Evolutionary conservation across 2,329 filamentous ascomycete genomes (phyloP).

Genomic region (Fusarium foetens): DNA sequence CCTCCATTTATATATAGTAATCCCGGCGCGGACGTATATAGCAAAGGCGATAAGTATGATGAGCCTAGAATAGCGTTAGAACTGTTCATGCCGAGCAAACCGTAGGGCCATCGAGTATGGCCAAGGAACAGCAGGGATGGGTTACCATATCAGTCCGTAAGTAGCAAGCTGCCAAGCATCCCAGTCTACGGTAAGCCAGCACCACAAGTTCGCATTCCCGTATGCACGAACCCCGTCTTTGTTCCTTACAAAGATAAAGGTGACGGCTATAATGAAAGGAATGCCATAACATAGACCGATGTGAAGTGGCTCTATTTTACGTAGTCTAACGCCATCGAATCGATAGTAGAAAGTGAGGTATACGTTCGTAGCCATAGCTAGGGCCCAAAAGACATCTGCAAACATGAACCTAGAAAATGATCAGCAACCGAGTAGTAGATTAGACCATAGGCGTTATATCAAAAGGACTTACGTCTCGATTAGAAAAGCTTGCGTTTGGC

Average conservation of each 20-base stretch:
- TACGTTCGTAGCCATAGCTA: constrained; percentile 9
- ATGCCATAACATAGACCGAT: constrained; percentile 6
- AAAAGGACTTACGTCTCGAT: constrained; percentile 3
- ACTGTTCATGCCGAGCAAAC: neutral
- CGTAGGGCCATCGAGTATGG: neutral
- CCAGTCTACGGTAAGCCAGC: constrained; percentile 16
- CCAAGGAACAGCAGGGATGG: neutral
- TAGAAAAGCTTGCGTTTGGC: constrained; percentile 11
- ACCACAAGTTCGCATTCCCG: constrained; percentile 13
- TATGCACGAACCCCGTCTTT: neutral
- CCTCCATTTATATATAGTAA: constrained; percentile 16
- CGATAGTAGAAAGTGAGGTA: constrained; percentile 15
- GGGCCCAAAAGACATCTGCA: constrained; percentile 17
- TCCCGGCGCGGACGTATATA: neutral
- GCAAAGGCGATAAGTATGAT: neutral
- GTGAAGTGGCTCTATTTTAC: constrained; percentile 4
- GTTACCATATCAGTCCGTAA: constrained; percentile 16
- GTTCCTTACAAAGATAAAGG: constrained; percentile 1
- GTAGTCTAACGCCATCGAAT: neutral
- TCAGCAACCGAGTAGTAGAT: neutral
- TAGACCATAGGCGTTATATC: too few relatives aligned
- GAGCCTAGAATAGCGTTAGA: neutral
- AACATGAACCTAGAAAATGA: constrained; percentile 2
- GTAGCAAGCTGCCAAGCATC: constrained; percentile 23
- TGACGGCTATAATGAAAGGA: neutral